Percentiles rank a stretch among this genome's conserved stretches.
Conservation (phyloP, 345 rosid genomes). For the Rubroshorea leprosula region DNA sequence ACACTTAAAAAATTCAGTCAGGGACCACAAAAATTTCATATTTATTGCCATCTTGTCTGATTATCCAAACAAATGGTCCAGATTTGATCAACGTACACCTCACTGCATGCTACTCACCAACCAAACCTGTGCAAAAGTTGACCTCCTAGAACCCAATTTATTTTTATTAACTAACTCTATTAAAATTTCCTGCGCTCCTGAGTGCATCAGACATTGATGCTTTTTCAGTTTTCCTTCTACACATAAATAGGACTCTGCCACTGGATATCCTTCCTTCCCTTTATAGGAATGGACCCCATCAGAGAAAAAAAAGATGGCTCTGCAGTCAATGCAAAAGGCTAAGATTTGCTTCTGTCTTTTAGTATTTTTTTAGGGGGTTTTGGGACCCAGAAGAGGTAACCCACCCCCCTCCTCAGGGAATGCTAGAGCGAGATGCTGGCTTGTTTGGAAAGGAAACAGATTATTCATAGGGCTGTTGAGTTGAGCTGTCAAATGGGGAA, state of each 20-base stretch:
- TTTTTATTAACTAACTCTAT: constrained; percentile 24
- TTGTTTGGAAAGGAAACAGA: constrained; percentile 13
- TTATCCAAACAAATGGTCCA: constrained; percentile 18
- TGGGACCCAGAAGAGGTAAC: constrained; percentile 19
- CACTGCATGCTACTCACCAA: constrained; percentile 17
- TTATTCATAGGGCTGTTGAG: constrained; percentile 1
- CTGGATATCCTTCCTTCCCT: constrained; percentile 17
- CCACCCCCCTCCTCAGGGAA: too few relatives aligned
- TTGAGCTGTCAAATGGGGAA: constrained; percentile 26
- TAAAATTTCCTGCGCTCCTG: constrained; percentile 22
- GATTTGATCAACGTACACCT: constrained; percentile 19
- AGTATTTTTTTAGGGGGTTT: constrained; percentile 12
- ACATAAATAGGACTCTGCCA: constrained; percentile 23
- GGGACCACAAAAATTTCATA: constrained; percentile 22
- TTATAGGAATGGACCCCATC: constrained; percentile 16
- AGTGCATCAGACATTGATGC: constrained; percentile 18
- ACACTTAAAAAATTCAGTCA: neutral
- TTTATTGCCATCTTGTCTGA: constrained; percentile 12
- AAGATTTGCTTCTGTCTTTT: constrained; percentile 18
- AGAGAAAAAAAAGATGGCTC: constrained; percentile 19
- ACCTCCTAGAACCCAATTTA: constrained; percentile 14
- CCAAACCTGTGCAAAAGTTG: constrained; percentile 32
- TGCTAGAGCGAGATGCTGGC: constrained; percentile 6
- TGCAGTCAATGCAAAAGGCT: constrained; percentile 27
- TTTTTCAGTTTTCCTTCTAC: constrained; percentile 2